Evolutionary conservation across 2,329 filamentous ascomycete species (phyloP).

Genomic region (Coleophoma cylindrospora): DNA sequence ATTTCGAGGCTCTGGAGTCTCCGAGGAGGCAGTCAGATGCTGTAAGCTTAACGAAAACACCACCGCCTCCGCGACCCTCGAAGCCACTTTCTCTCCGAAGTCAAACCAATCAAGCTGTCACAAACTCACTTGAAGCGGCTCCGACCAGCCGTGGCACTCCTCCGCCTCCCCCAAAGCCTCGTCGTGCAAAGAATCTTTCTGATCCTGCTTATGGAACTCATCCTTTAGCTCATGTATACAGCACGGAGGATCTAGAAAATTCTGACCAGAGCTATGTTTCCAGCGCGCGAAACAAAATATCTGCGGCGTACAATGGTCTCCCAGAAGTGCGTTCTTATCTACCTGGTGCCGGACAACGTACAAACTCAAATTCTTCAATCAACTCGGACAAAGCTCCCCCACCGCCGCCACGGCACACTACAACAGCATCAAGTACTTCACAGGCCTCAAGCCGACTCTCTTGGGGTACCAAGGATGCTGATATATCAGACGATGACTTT

Average conservation of each 20-base stretch:
- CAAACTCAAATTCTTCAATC: background rate
- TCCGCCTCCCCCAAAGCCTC: slow-evolving; percentile 22
- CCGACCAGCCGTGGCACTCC: slow-evolving; percentile 34
- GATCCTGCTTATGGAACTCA: slow-evolving; percentile 10
- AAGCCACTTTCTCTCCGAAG: slow-evolving; percentile 54
- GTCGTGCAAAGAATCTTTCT: slow-evolving; percentile 8
- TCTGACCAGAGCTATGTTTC: slow-evolving; percentile 20
- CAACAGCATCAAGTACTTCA: background rate
- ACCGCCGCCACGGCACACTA: slow-evolving; percentile 12
- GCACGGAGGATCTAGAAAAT: slow-evolving; percentile 14
- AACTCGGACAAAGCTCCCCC: slow-evolving; percentile 12
- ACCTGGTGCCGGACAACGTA: slow-evolving; percentile 8
- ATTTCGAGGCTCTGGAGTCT: slow-evolving; percentile 19
- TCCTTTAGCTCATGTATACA: slow-evolving; percentile 21
- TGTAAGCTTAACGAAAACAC: slow-evolving; percentile 20
- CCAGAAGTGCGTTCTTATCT: slow-evolving; percentile 25
- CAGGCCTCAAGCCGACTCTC: slow-evolving; percentile 13
- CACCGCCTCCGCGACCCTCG: slow-evolving; percentile 46
- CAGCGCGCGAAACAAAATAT: slow-evolving; percentile 22
- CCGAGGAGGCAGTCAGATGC: slow-evolving; percentile 22
- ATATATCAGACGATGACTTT: slow-evolving; percentile 23
- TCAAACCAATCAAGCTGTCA: slow-evolving; percentile 15
- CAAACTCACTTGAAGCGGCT: slow-evolving; percentile 28
- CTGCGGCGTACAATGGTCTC: slow-evolving; percentile 25
- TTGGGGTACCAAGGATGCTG: slow-evolving; percentile 12